Evolutionary conservation across 192 early-diverging fungal genomes (phyloP), one percentile per base, ranked within the genome.

Genomic region (Coemansia asiatica): DNA sequence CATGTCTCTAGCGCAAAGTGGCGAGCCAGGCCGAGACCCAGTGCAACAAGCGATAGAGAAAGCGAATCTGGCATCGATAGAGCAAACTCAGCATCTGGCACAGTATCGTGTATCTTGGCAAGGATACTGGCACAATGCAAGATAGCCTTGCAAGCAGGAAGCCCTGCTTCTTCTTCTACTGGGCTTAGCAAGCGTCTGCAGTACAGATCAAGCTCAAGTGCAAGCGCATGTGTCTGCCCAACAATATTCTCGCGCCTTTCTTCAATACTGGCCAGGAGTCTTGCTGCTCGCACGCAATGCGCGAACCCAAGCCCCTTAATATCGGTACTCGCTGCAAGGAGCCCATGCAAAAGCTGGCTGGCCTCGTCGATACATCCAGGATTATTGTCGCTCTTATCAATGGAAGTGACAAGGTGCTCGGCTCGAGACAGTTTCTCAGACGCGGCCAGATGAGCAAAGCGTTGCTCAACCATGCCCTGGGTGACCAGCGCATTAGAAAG

Each of bases 201-300:
- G 28, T 74, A 75, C 25, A 81, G 29, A 7, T 46, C 29, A 22
- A 75, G 62, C 61, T 81, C 79, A 10, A 66, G 60, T 29, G 69
- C 22, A n/a, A 69, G 33, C 18, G 60, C 50, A 33, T 50, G 31
- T 12, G 46, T 56, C 40, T 69, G 64, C 9, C 63, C 56, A 6
- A 26, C 29, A 1, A 36, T 15, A 26, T 46, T 38, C 0, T 21
- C 25, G 21, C 35, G 50, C 47, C 54, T 56, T 15, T 36, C 55
- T 27, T 71, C 53, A 10, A 81, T 27, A 6, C 55, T 28, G 6
- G 74, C 69, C 40, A 81, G 27, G 16, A 75, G 51, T 35, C 78
- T 56, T 15, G 54, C 51, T 7, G 69, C 73, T 4, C 55, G 65
- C 15, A 81, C 33, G 27, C 50, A 53, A 59, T 75, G 78, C 49